Evolutionary conservation across 2,329 filamentous ascomycete genomes (phyloP).

Genomic region (Aspergillus persii): DNA sequence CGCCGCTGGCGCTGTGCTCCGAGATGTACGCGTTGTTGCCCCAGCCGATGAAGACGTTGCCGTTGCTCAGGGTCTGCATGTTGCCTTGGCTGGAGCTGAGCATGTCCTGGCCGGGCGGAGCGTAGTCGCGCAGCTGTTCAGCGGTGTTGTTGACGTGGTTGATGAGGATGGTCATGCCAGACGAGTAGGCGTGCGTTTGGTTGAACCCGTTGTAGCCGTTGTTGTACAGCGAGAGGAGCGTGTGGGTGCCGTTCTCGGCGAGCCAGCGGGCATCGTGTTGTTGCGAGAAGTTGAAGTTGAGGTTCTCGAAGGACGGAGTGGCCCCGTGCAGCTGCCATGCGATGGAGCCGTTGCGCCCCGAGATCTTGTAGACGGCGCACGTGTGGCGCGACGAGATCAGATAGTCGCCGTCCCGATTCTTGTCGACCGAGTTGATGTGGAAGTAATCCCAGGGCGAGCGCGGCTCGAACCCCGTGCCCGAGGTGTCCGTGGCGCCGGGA

Average conservation of each 20-base stretch:
- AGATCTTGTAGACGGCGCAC: constrained; percentile 42
- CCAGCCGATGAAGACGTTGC: constrained; percentile 42
- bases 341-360: constrained; percentile 38
- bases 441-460: constrained; percentile 47
- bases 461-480: constrained; percentile 48
- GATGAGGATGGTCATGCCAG: constrained; percentile 40
- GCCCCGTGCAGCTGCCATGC: constrained; percentile 40
- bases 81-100: constrained; percentile 42
- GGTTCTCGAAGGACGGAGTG: constrained; percentile 36
- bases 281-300: constrained; percentile 44
- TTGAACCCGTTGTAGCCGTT: constrained; percentile 45
- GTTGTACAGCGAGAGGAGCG: constrained; percentile 40
- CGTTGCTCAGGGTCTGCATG: constrained; percentile 37
- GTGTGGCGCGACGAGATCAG: constrained; percentile 43
- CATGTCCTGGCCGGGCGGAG: constrained; percentile 22
- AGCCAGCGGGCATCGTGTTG: constrained; percentile 44
- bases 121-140: constrained; percentile 32
- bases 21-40: constrained; percentile 43
- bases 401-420: constrained; percentile 41
- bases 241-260: constrained; percentile 38
- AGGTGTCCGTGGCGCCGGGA: constrained; percentile 44
- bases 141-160: constrained; percentile 38
- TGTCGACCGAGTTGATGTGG: constrained; percentile 45
- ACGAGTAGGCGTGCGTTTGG: constrained; percentile 37
- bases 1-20: constrained; percentile 38